phyloP scores from a whole-genome alignment of 192 early-diverging fungal genomes.

The Coemansia aciculifera region DNA sequence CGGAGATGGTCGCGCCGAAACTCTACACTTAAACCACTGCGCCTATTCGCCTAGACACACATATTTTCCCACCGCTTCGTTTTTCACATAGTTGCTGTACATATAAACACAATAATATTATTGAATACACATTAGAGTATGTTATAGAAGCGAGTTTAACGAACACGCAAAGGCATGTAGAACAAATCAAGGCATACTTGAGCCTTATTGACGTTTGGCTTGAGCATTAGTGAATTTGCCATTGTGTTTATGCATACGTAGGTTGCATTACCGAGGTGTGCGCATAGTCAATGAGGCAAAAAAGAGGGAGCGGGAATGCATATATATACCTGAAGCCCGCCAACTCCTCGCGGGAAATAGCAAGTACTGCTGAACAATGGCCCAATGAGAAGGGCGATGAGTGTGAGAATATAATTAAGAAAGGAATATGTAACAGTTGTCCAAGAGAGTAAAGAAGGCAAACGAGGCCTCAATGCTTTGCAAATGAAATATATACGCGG shows the following conservation, averaged over 20 bases:
- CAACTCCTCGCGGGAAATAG: background rate
- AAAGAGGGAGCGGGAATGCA: background rate
- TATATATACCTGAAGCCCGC: background rate
- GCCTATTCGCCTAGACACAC: constrained; percentile 10
- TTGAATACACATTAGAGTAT: too few species aligned
- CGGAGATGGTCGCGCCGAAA: constrained; percentile 19
- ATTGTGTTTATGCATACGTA: background rate
- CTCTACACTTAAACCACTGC: constrained; percentile 11
- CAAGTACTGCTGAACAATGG: background rate
- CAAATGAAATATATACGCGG: constrained; percentile 2
- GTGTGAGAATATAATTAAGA: background rate
- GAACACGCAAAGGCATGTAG: background rate
- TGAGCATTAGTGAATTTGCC: background rate
- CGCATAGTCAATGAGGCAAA: background rate
- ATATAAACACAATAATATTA: background rate
- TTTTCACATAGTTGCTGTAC: background rate
- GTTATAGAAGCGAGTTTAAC: background rate
- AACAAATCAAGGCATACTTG: too few species aligned
- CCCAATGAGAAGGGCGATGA: background rate
- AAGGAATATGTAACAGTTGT: background rate
- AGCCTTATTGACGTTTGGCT: background rate
- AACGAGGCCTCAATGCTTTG: background rate
- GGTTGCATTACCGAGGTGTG: constrained; percentile 3
- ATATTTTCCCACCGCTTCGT: background rate
- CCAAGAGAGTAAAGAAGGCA: background rate